A percentile compares a stretch with the other conserved stretches of the same genome.
Evolutionary conservation across 2,329 filamentous ascomycete species (phyloP).

Genomic region (Aspergillus ochraceus): DNA sequence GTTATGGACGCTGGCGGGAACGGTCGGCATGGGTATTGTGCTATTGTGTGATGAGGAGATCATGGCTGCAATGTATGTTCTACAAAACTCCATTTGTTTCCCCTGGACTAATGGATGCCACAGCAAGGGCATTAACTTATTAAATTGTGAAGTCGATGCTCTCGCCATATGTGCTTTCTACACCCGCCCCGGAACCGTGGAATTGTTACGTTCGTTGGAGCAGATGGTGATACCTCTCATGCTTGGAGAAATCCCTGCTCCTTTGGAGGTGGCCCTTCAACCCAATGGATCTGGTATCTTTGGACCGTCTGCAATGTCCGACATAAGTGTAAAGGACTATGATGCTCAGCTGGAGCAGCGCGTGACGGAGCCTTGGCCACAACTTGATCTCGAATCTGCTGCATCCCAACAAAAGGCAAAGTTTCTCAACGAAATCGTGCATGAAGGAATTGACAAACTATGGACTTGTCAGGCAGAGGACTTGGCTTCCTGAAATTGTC

Average conservation of each 20-base stretch:
- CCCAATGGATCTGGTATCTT: neutral
- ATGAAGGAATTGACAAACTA: neutral
- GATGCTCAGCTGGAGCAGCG: neutral
- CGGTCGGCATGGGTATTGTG: too few species aligned
- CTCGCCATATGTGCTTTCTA: conserved; percentile 1
- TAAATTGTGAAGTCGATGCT: neutral
- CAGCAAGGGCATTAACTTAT: neutral
- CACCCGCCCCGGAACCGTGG: conserved; percentile 1
- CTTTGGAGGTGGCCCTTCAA: neutral
- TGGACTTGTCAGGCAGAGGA: neutral
- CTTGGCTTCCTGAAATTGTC: neutral
- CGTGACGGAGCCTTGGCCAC: neutral
- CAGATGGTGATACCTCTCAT: conserved; percentile 1
- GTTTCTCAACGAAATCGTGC: neutral
- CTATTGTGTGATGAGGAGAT: neutral
- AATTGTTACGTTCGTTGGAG: neutral
- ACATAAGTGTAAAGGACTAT: neutral
- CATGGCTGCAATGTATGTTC: neutral
- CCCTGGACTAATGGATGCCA: neutral
- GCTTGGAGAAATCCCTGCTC: neutral
- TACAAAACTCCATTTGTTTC: neutral
- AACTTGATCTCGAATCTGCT: neutral
- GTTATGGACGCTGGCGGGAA: too few species aligned
- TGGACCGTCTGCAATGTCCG: neutral
- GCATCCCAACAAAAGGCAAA: neutral